Conservation (phyloP, 164 flowering plant species). For the Brasenia schreberi region DNA sequence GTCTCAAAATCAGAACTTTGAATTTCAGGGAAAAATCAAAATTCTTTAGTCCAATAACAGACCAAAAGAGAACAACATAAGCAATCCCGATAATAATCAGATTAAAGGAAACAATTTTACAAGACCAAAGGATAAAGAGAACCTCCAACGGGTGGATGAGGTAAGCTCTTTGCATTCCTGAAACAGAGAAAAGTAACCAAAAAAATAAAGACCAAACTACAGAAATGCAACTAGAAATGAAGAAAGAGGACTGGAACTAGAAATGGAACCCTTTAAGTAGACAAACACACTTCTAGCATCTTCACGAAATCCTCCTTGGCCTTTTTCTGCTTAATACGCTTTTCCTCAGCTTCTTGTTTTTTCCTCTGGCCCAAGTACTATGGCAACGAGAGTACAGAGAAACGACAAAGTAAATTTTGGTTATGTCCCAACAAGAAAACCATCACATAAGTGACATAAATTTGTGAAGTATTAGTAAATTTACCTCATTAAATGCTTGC, state of each 20-base stretch:
- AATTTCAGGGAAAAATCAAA: no score
- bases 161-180: conserved; percentile 91
- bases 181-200: conserved; percentile 3
- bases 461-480: background rate
- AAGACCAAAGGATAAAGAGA: conserved; percentile 2
- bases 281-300: conserved; percentile 66
- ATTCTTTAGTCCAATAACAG: no score
- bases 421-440: background rate
- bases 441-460: background rate
- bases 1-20: no score
- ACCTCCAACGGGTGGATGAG: conserved; percentile 88
- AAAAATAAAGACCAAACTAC: conserved; percentile 1
- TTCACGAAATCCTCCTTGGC: conserved; percentile 81
- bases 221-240: background rate
- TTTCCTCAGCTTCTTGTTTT: conserved; percentile 84
- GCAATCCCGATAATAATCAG: background rate
- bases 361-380: conserved; percentile 83
- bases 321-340: conserved; percentile 69
- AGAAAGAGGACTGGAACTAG: background rate
- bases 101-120: background rate
- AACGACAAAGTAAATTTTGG: background rate
- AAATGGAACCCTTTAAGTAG: background rate
- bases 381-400: background rate
- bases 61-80: background rate
- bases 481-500: conserved; percentile 97